These are phyloP conservation scores for Cercis canadensis DNA, from an alignment of 306 rosid species.

Conservation along the genomic window DNA sequence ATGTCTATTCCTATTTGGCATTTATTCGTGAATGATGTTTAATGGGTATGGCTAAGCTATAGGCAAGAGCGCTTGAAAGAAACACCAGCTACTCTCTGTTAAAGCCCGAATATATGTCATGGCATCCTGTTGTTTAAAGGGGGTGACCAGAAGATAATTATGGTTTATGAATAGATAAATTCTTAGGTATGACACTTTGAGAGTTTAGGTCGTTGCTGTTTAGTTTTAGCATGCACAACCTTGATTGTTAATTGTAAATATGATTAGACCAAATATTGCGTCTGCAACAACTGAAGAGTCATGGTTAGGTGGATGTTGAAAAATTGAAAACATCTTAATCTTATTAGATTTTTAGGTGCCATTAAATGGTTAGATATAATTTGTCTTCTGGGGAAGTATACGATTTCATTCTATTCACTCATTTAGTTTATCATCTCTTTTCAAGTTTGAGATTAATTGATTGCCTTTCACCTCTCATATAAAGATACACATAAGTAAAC, in stretches of 20 bases:
- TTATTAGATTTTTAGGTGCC: not conserved
- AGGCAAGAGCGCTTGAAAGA: not conserved
- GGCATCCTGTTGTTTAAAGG: too few relatives aligned
- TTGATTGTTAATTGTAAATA: conserved; percentile 8
- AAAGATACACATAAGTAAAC: not conserved
- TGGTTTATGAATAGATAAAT: too few relatives aligned
- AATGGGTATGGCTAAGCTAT: not conserved
- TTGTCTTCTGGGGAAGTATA: conserved; percentile 2
- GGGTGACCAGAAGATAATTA: too few relatives aligned
- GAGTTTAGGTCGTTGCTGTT: not conserved
- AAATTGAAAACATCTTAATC: not conserved
- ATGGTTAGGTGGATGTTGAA: not conserved
- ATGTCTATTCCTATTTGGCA: too few relatives aligned
- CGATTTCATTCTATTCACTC: conserved; percentile 20
- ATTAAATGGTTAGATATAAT: conserved; percentile 19
- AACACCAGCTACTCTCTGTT: too few relatives aligned
- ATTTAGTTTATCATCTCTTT: not conserved
- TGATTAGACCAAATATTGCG: conserved; percentile 17
- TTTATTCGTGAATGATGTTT: too few relatives aligned
- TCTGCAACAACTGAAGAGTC: conserved; percentile 1
- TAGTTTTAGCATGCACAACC: too few relatives aligned
- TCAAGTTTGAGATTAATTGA: not conserved
- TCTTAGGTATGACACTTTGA: not conserved
- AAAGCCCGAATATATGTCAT: too few relatives aligned
- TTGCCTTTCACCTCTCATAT: not conserved